Base-by-base conservation (phyloP, 768 basidiomycete species). In the Suillus subaureus region DNA sequence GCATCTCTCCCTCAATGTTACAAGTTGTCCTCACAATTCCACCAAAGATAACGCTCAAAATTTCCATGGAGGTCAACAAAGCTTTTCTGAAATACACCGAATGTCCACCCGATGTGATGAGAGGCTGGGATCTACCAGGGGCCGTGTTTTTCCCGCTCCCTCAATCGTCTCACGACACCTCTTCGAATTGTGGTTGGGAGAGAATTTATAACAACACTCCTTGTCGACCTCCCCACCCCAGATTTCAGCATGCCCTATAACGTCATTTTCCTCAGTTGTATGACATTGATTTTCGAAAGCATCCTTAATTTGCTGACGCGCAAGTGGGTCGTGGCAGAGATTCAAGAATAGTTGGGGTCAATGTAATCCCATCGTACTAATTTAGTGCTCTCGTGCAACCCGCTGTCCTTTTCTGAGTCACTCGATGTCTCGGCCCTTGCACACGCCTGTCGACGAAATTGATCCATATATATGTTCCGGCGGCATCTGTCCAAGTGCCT, bases 161-260 rank as follows among this genome's bases (percentile, higher is more conserved):
- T 13, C 8, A 23, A 31, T 42, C 51, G 33, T 21, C 37, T 13
- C 43, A 49, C 7, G 64, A 63, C n/a, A 51, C 9, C 23, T 56
- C 39, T 39, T 43, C 39, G 45, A 55, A 6, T 64, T 62, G 28
- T 47, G 62, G 12, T 68, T 67, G 57, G 54, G 69, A 28, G 61
- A 71, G 89, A 55, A 84, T 97, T 54, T 97, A 97, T 76, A 95
- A 93, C 87, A 0, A 84, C 89, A 9, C 83, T 97, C 28, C 86
- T 99, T 45, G 87, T 96, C 54, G 94, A 96, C 76, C 85, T 97
- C n/a, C 91, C 96, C 97, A 0, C 23, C 91, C 97, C 97, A 0
- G 97, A 99, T 77, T 99, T 99, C 75, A 96, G 93, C 77, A 99
- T 99, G 97, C 97, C 97, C 1, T 99, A 99, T 81, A 99, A 99